Evolutionary conservation across 495 filamentous ascomycete species (phyloP).

Genomic region (Aeminium ludgeri): DNA sequence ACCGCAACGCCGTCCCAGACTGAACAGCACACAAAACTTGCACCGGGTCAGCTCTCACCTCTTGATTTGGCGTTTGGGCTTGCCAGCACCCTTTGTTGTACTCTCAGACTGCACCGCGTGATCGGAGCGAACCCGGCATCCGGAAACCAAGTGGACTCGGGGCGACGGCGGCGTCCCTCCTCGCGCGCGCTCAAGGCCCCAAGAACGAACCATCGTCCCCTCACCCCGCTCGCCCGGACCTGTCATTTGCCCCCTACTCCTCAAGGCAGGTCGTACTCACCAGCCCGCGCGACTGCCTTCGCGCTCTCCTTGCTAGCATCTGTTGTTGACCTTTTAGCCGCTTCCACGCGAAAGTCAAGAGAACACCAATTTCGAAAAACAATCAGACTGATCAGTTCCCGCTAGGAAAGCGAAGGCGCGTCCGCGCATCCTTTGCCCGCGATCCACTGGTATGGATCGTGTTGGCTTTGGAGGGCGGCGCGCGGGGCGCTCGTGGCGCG

Average conservation of each 20-base stretch:
- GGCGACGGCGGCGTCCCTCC: background rate
- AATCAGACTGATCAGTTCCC: too few relatives aligned
- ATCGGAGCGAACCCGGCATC: background rate
- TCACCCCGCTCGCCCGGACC: background rate
- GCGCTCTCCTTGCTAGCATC: conserved; percentile 9
- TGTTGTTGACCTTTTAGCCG: background rate
- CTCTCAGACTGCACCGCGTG: conserved; percentile 4
- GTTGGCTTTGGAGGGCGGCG: too few relatives aligned
- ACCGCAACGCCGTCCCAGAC: too few relatives aligned
- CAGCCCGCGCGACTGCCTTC: conserved; percentile 18
- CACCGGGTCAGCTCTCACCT: too few relatives aligned
- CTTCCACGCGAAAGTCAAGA: conserved; percentile 1
- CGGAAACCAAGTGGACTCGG: conserved; percentile 1
- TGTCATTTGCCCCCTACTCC: background rate
- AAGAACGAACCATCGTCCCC: conserved; percentile 6
- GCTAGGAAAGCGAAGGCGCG: too few relatives aligned
- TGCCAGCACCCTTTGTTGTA: conserved; percentile 1
- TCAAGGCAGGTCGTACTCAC: background rate
- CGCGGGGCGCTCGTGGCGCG: too few relatives aligned
- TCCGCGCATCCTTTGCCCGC: too few relatives aligned
- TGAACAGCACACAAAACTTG: too few relatives aligned
- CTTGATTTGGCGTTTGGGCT: background rate
- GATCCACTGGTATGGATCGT: too few relatives aligned
- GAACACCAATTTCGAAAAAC: too few relatives aligned
- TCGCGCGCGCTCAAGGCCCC: conserved; percentile 1